Percentiles rank a stretch among this genome's conserved stretches.
phyloP scores from a whole-genome alignment of 2,329 filamentous ascomycete species.

The Aciculosporium take region DNA sequence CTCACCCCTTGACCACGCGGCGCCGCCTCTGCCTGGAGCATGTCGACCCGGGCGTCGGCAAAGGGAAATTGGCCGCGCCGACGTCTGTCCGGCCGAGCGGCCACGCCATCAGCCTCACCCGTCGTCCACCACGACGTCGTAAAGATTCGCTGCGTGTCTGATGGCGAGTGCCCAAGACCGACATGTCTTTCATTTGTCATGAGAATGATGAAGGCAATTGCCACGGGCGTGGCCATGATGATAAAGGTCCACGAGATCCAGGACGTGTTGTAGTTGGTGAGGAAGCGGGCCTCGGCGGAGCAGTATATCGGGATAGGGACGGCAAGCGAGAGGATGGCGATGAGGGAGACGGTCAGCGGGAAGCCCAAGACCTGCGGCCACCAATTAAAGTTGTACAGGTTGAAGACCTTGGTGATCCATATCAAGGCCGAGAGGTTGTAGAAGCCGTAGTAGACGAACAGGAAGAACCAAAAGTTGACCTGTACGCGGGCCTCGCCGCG shows the following conservation, averaged over 20 bases:
- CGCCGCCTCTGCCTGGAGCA: conserved; percentile 13
- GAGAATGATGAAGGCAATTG: conserved; percentile 49
- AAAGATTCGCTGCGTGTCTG: conserved; percentile 54
- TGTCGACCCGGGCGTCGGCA: conserved; percentile 25
- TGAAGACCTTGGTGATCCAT: conserved; percentile 61
- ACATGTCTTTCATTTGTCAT: conserved; percentile 50
- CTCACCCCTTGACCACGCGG: conserved; percentile 20
- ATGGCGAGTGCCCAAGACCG: conserved; percentile 43
- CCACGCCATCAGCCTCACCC: conserved; percentile 36
- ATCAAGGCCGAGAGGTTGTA: conserved; percentile 54
- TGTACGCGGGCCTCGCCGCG: conserved; percentile 49
- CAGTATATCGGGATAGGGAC: conserved; percentile 47
- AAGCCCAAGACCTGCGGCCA: conserved; percentile 53
- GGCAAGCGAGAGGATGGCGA: conserved; percentile 44
- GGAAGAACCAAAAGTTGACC: conserved; percentile 59
- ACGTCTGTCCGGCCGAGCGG: conserved; percentile 23
- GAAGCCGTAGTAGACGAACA: conserved; percentile 55
- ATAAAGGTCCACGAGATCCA: conserved; percentile 59
- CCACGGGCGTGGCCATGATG: conserved; percentile 55
- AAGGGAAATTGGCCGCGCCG: conserved; percentile 14
- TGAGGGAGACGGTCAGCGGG: conserved; percentile 46
- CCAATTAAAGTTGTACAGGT: conserved; percentile 58
- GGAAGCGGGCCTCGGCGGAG: conserved; percentile 34
- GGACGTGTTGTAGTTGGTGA: conserved; percentile 48
- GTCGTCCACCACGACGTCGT: conserved; percentile 52